Conservation (phyloP, 2,329 filamentous ascomycete genomes). For the Ophiostoma perfectum region DNA sequence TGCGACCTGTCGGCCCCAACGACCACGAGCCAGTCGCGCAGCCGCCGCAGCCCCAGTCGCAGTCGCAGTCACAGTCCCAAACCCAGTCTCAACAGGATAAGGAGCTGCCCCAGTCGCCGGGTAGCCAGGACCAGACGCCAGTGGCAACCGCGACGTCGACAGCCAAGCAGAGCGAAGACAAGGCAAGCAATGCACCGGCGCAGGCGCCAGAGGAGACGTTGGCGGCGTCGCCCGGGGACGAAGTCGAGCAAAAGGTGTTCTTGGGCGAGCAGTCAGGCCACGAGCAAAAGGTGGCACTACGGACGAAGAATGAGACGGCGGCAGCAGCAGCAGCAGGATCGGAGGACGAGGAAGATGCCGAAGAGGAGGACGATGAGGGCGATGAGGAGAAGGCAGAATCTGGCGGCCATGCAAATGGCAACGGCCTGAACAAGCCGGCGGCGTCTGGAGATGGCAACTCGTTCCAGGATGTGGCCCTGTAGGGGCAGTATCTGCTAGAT, state of each 20-base stretch:
- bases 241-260: conserved; percentile 52
- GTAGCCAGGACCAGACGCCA: conserved; percentile 13
- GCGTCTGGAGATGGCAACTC: conserved; percentile 51
- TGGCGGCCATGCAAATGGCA: conserved; percentile 30
- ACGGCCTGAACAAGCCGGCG: conserved; percentile 29
- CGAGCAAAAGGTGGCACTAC: conserved; percentile 48
- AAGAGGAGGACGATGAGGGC: conserved; percentile 25
- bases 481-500: background rate
- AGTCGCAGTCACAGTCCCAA: conserved; percentile 20
- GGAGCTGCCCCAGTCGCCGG: conserved; percentile 26
- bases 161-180: conserved; percentile 7
- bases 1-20: conserved; percentile 40
- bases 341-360: conserved; percentile 20
- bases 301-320: conserved; percentile 34
- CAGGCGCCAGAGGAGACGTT: conserved; percentile 22
- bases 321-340: conserved; percentile 18
- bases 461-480: conserved; percentile 61
- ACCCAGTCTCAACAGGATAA: conserved; percentile 29
- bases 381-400: conserved; percentile 29
- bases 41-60: background rate
- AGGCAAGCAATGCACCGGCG: background rate
- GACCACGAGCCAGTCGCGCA: conserved; percentile 20
- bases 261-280: conserved; percentile 47
- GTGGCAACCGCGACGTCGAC: conserved; percentile 15
- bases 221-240: background rate